Conservation (phyloP, 1,284 basidiomycete species). For the Heliocybe sulcata region DNA sequence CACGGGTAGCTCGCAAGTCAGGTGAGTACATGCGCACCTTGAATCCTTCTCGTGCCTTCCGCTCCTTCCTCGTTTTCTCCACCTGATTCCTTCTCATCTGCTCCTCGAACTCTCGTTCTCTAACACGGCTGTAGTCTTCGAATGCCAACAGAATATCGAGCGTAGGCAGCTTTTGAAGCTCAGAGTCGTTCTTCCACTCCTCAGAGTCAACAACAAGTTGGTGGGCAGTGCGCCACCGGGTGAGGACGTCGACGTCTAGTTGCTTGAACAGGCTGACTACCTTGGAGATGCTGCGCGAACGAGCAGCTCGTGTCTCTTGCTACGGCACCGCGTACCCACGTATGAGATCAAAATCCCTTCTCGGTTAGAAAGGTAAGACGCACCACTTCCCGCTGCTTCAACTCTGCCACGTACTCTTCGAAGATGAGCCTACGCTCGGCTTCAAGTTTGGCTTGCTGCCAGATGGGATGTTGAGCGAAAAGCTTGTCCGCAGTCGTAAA, state of each 20-base stretch:
- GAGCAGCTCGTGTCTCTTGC: conserved; percentile 72
- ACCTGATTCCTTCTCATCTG: conserved; percentile 70
- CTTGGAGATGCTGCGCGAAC: conserved; percentile 70
- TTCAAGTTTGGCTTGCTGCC: conserved; percentile 80
- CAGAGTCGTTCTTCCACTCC: conserved; percentile 68
- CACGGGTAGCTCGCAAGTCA: neutral
- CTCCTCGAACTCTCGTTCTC: conserved; percentile 86
- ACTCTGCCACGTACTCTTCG: conserved; percentile 81
- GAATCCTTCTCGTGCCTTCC: conserved; percentile 87
- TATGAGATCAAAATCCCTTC: neutral
- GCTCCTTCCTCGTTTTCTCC: conserved; percentile 76
- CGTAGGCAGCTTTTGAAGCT: conserved; percentile 76
- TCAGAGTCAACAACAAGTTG: conserved; percentile 68
- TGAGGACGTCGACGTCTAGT: conserved; percentile 81
- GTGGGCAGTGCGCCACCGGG: conserved; percentile 83
- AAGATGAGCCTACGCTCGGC: conserved; percentile 81
- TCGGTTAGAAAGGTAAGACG: conserved; percentile 19
- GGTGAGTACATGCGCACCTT: conserved; percentile 39
- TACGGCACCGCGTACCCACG: too few relatives aligned
- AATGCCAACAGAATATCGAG: conserved; percentile 88
- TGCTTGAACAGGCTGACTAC: conserved; percentile 75
- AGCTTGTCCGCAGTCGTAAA: conserved; percentile 80
- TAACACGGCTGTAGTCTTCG: conserved; percentile 83
- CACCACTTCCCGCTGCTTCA: conserved; percentile 83
- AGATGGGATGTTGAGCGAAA: conserved; percentile 80